Evolutionary conservation across 139 green algal species (phyloP).

Genomic region (Yamagishiella unicocca): DNA sequence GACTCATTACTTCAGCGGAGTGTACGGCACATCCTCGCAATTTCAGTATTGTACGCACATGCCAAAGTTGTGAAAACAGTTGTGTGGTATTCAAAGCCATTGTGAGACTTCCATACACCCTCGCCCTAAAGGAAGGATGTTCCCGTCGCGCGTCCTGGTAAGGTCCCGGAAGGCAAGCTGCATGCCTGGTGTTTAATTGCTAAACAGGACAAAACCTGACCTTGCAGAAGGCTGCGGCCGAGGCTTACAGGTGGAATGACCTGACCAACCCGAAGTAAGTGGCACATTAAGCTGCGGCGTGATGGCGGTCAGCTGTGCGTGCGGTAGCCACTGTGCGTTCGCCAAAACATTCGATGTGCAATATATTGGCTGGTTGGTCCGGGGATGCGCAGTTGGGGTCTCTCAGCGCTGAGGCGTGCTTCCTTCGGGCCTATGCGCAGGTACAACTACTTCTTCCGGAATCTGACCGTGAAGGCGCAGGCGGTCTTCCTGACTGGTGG

Average conservation of each 20-base stretch:
- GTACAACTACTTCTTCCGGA: slow-evolving; percentile 50
- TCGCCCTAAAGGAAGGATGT: slow-evolving; percentile 2
- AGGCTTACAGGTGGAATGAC: slow-evolving; percentile 33
- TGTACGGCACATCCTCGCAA: too few species aligned
- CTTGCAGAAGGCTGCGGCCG: slow-evolving; percentile 33
- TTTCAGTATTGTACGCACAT: too few species aligned
- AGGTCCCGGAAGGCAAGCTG: background rate
- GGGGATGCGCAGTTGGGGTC: too few species aligned
- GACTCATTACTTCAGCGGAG: too few species aligned
- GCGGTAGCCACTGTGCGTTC: too few species aligned
- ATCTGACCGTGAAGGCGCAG: slow-evolving; percentile 32
- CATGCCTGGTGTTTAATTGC: background rate
- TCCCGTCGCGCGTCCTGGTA: slow-evolving; percentile 39
- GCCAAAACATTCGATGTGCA: too few species aligned
- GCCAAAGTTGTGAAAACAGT: too few species aligned
- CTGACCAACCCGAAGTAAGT: slow-evolving; percentile 44
- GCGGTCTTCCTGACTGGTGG: background rate
- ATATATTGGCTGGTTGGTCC: too few species aligned
- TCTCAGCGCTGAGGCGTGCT: too few species aligned
- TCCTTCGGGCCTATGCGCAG: background rate
- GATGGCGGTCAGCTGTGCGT: background rate
- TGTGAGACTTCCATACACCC: background rate
- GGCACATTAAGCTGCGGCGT: background rate
- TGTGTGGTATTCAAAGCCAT: too few species aligned
- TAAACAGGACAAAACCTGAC: too few species aligned